These are phyloP conservation scores for Botrytis byssoidea DNA, from an alignment of 2,329 filamentous ascomycete genomes.

Conservation along the genomic window DNA sequence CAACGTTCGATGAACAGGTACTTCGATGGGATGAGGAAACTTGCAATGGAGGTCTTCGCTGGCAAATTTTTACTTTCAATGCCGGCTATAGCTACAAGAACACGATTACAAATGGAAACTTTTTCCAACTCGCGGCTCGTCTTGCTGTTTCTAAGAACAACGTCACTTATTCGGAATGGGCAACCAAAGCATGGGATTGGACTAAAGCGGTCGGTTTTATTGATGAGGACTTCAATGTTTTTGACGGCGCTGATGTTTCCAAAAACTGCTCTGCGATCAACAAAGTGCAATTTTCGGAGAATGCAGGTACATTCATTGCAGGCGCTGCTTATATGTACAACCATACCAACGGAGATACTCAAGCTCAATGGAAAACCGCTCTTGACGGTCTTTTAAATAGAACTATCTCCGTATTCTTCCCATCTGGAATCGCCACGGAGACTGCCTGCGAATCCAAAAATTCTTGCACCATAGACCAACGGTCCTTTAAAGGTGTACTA, in stretches of 20 bases:
- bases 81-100: slow-evolving; percentile 76
- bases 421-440: slow-evolving; percentile 61
- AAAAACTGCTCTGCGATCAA: slow-evolving; percentile 59
- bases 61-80: slow-evolving; percentile 76
- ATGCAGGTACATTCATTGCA: slow-evolving; percentile 59
- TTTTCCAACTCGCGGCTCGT: slow-evolving; percentile 65
- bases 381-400: slow-evolving; percentile 55
- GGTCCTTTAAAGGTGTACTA: slow-evolving; percentile 70
- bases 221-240: slow-evolving; percentile 59
- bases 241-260: slow-evolving; percentile 59
- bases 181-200: slow-evolving; percentile 63
- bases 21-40: slow-evolving; percentile 61
- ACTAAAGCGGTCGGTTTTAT: slow-evolving; percentile 55
- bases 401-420: slow-evolving; percentile 52
- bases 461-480: slow-evolving; percentile 69
- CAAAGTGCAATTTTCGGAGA: slow-evolving; percentile 66
- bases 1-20: slow-evolving; percentile 67
- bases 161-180: slow-evolving; percentile 61
- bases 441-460: slow-evolving; percentile 60
- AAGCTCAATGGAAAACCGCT: slow-evolving; percentile 51
- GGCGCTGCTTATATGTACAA: slow-evolving; percentile 71
- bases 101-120: slow-evolving; percentile 58
- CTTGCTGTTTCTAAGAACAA: slow-evolving; percentile 70
- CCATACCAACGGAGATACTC: slow-evolving; percentile 25
- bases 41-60: slow-evolving; percentile 69